Conservation (phyloP, 148 eudicot genomes). For the Cornus kousa region DNA sequence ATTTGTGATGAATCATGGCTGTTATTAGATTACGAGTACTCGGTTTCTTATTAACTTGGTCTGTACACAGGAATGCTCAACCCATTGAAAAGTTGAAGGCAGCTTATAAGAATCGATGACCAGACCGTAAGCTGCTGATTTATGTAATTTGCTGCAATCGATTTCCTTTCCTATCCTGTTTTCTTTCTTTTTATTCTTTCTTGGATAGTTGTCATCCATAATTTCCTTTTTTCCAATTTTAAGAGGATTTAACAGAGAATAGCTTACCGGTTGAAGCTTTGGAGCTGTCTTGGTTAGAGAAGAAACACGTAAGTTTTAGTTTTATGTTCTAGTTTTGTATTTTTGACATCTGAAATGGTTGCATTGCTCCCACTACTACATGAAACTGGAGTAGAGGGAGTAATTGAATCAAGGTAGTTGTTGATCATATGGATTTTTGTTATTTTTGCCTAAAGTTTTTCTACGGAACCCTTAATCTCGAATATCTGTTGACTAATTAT, state of each 20-base stretch:
- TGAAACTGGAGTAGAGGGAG: no score
- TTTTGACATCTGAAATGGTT: conserved; percentile 7
- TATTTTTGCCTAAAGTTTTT: no score
- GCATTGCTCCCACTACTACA: conserved; percentile 18
- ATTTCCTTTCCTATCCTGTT: no score
- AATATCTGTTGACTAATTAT: no score
- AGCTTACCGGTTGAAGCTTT: conserved; percentile 60
- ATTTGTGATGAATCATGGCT: background rate
- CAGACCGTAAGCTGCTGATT: conserved; percentile 51
- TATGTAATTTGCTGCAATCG: conserved; percentile 24
- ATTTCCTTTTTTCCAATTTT: conserved; percentile 16
- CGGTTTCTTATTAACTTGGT: conserved; percentile 4
- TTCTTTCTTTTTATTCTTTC: background rate
- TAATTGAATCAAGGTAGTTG: no score
- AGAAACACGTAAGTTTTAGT: conserved; percentile 50
- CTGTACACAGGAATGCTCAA: conserved; percentile 45
- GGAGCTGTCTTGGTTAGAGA: conserved; percentile 64
- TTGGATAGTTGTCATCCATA: background rate
- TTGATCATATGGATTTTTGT: no score
- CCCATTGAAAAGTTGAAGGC: conserved; percentile 29
- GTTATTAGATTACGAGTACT: conserved; percentile 6
- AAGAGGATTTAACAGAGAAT: conserved; percentile 63
- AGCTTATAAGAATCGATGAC: conserved; percentile 52
- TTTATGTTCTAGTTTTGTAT: conserved; percentile 4
- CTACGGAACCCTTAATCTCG: no score